These are phyloP conservation scores for Fusarium vanettenii DNA, from an alignment of 2,329 filamentous ascomycete species.

Conservation along the genomic window DNA sequence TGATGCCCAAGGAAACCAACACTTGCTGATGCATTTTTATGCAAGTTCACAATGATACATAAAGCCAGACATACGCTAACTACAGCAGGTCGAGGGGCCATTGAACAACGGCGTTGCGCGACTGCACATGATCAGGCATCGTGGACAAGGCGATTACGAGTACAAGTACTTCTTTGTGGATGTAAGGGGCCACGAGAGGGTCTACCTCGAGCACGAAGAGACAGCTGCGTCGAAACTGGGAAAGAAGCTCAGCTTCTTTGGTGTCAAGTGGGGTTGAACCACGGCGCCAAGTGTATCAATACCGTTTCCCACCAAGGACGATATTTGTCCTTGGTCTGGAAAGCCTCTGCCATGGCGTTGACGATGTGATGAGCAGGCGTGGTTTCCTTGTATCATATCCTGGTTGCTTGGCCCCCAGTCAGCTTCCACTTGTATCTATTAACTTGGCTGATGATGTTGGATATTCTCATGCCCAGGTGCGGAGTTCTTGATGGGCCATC, in stretches of 20 bases:
- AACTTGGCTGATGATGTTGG: neutral
- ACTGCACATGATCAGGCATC: slow-evolving; percentile 79
- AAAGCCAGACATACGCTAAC: slow-evolving; percentile 3
- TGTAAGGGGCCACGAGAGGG: slow-evolving; percentile 74
- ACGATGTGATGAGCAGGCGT: neutral
- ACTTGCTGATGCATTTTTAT: slow-evolving; percentile 87
- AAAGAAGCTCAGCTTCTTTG: slow-evolving; percentile 68
- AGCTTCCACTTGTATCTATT: slow-evolving; percentile 17
- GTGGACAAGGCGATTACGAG: slow-evolving; percentile 74
- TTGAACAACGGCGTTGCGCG: slow-evolving; percentile 78
- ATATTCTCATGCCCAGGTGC: neutral
- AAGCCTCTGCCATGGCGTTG: neutral
- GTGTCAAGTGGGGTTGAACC: slow-evolving; percentile 66
- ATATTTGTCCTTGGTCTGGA: neutral
- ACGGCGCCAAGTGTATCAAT: neutral
- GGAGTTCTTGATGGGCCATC: neutral
- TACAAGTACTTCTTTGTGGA: slow-evolving; percentile 87
- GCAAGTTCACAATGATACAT: slow-evolving; percentile 56
- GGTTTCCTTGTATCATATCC: slow-evolving; percentile 26
- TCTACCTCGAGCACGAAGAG: slow-evolving; percentile 74
- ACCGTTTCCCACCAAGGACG: neutral
- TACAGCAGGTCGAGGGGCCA: slow-evolving; percentile 77
- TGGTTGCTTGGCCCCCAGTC: neutral
- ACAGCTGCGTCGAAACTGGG: slow-evolving; percentile 49
- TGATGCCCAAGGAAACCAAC: slow-evolving; percentile 81